Evolutionary conservation across 441 rosid genomes (phyloP), one percentile per base, ranked within the genome.

Genomic region (Pelargonium australe): DNA sequence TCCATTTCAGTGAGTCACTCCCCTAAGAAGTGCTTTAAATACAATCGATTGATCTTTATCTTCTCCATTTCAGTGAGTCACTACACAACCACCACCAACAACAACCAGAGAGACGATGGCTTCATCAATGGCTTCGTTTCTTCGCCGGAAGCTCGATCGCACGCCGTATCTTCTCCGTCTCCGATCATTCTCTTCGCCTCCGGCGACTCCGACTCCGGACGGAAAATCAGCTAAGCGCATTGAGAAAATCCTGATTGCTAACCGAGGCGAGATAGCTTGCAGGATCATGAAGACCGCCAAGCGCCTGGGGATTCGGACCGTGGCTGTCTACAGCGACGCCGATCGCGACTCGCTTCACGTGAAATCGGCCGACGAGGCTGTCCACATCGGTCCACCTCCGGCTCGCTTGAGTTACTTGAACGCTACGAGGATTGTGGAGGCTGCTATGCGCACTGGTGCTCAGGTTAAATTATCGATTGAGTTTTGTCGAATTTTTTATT

Each of bases 261-360:
- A 94, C 81, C 80, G 97, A 77, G 97, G 99, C 41, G 96, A 91
- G 73, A 89, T 94, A 34, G 97, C 99, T 69, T 89, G 96, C 79
- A 79, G 97, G 80, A 83, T 94, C 77, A 79, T 86, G 78, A 82
- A 85, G 85, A 89, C 99, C 8, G 95, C 95, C n/a, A 88, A 84
- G 75, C 84, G 96, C 6, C 72, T 91, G 5, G 97, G 97, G 28
- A 80, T 94, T 63, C 83, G 83, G 43, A 89, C 95, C 0, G 90
- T 91, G 3, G 90, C 95, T 3, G 90, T 91, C 66, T 94, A 91
- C 74, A 94, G 99, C 65, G 92, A 94, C 64, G 96, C 96, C 9
- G 99, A 94, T 66, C 76, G 69, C 41, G 82, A 85, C 53, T 80
- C 91, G 11, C 92, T 91, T 66, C 95, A 91, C 57, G 94, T 94